Base-by-base conservation (phyloP, 345 rosid genomes). In the Durio zibethinus region DNA sequence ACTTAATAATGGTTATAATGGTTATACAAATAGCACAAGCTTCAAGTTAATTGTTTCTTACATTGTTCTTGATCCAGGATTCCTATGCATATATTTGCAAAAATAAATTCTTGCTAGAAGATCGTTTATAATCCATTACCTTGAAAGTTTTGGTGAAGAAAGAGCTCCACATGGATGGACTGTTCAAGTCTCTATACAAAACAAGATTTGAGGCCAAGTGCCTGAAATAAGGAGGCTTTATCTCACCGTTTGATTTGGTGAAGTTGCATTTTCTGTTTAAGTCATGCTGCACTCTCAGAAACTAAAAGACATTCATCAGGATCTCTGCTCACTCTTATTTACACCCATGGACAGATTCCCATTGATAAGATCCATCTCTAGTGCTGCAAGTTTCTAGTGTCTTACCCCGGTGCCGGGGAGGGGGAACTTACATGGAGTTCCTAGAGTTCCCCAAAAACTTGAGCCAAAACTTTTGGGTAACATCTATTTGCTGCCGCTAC, bases 11-110 rank as follows among this genome's bases (percentile, higher is more conserved):
- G 67, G 74, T 68, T 65, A 40, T 66, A 54, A 77, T 77, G 67
- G 74, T 68, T 65, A 36, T 65, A 50, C 56, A 42, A 16, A 10
- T 40, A 42, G 40, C 18, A 56, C 35, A 33, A 52, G 6, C 25
- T 29, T 76, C 7, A 5, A 47, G 59, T 63, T 62, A 47, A 31
- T 60, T 62, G 23, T 64, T 66, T 76, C 27, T 21, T 77, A 53
- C 63, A 21, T 10, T 67, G 74, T 76, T 76, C 35, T 75, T 68
- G 75, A 54, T 77, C 73, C 62, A 54, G 73, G 75, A 59, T 69
- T 77, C 31, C 7, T 57, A 21, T 29, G 56, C 67, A 21, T 54
- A 21, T 42, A 40, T 69, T 33, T 68, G 73, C 74, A 23, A 21
- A 64, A 50, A 15, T 36, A 64, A 52, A 5, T 72, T 27, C 31